These are phyloP conservation scores for Byssoonygena ceratinophila DNA, from an alignment of 2,329 filamentous ascomycete genomes.

Conservation along the genomic window DNA sequence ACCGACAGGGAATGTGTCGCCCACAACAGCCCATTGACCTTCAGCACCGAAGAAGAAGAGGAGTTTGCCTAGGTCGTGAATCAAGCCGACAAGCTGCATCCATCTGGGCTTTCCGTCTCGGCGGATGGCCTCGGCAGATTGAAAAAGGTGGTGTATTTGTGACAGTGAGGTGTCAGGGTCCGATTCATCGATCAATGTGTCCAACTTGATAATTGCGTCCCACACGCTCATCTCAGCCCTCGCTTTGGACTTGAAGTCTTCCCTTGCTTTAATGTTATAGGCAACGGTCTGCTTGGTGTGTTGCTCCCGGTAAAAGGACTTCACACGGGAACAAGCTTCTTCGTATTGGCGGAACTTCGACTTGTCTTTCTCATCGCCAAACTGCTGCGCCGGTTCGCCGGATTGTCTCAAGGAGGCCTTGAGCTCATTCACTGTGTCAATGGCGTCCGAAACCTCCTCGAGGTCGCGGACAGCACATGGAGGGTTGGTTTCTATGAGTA, in stretches of 20 bases:
- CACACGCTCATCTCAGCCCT: constrained; percentile 74
- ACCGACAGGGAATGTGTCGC: constrained; percentile 43
- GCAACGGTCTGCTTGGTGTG: constrained; percentile 43
- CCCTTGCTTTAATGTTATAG: constrained; percentile 77
- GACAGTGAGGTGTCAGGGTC: constrained; percentile 80
- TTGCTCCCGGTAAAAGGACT: constrained; percentile 63
- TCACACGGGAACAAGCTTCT: constrained; percentile 64
- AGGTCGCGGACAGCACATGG: constrained; percentile 8
- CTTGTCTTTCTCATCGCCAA: constrained; percentile 12
- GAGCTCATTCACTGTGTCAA: constrained; percentile 51
- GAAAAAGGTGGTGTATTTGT: constrained; percentile 82
- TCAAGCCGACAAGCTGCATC: constrained; percentile 29
- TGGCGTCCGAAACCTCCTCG: constrained; percentile 38
- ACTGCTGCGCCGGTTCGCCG: not conserved
- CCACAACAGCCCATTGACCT: constrained; percentile 90
- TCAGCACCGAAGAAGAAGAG: constrained; percentile 48
- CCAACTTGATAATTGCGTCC: constrained; percentile 86
- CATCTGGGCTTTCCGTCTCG: constrained; percentile 46
- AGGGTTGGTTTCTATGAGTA: not conserved
- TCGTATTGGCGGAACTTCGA: constrained; percentile 63
- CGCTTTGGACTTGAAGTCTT: constrained; percentile 55
- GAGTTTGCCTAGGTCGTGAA: constrained; percentile 29
- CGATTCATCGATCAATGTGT: constrained; percentile 81
- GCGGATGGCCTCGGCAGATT: constrained; percentile 84
- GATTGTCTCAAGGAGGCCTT: constrained; percentile 32